A percentile compares a stretch with the other conserved stretches of the same genome.
Evolutionary conservation across 2,329 filamentous ascomycete genomes (phyloP).

Genomic region (Stylonectria norvegica): DNA sequence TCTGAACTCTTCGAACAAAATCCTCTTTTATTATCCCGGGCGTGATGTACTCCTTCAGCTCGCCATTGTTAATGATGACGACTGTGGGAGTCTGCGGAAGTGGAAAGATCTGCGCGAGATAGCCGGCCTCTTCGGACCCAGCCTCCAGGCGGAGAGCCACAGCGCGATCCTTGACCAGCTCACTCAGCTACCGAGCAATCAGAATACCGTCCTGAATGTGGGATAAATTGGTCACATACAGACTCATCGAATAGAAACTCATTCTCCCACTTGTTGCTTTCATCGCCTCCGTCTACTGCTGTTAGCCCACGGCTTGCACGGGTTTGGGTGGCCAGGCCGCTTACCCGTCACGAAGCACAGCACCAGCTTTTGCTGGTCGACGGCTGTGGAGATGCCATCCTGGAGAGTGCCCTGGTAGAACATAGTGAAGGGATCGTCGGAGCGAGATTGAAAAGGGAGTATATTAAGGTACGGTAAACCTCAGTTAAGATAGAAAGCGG

Average conservation of each 20-base stretch:
- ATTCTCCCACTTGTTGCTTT: conserved; percentile 70
- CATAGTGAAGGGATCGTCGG: conserved; percentile 58
- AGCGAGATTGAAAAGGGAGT: too few relatives aligned
- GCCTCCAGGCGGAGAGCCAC: conserved; percentile 67
- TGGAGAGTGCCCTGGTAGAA: conserved; percentile 81
- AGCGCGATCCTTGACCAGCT: conserved; percentile 57
- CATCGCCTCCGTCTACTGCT: conserved; percentile 60
- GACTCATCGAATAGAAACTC: conserved; percentile 59
- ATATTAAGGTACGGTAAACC: too few relatives aligned
- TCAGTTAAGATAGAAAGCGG: too few relatives aligned
- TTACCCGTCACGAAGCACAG: conserved; percentile 80
- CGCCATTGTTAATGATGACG: conserved; percentile 75
- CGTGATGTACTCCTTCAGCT: conserved; percentile 72
- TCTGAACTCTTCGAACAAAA: conserved; percentile 50
- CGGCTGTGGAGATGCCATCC: conserved; percentile 72
- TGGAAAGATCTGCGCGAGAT: conserved; percentile 78
- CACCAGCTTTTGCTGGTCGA: conserved; percentile 73
- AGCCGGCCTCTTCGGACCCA: conserved; percentile 76
- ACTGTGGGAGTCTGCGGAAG: conserved; percentile 75
- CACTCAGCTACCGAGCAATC: conserved; percentile 45
- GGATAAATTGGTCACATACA: conserved; percentile 46
- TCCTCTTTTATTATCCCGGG: conserved; percentile 62
- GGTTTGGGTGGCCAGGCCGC: conserved; percentile 15
- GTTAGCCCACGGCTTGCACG: conserved; percentile 14
- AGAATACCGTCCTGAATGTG: conserved; percentile 1